These are phyloP conservation scores for Hanseniaspora valbyensis DNA, from an alignment of 805 yeast genomes.

Conservation along the genomic window DNA sequence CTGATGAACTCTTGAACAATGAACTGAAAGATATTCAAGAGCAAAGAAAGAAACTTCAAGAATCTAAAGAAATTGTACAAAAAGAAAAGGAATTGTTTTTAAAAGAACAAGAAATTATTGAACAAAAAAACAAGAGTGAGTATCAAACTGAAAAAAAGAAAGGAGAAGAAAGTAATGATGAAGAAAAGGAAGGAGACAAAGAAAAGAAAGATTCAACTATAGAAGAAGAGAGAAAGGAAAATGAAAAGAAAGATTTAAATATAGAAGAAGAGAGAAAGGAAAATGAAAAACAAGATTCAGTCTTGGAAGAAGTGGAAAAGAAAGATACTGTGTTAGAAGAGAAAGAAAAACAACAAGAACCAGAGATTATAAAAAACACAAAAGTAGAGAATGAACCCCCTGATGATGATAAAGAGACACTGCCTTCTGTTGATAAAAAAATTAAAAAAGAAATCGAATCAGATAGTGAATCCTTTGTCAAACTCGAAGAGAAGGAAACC, in stretches of 20 bases:
- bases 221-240: slow-evolving; percentile 17
- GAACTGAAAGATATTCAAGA: not conserved
- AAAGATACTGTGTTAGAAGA: too few species aligned
- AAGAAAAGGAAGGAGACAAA: not conserved
- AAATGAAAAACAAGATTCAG: not conserved
- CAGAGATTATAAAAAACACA: too few species aligned
- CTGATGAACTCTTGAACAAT: not conserved
- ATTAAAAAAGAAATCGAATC: too few species aligned
- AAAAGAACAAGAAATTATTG: slow-evolving; percentile 3
- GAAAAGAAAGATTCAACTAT: slow-evolving; percentile 13
- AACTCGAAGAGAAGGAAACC: slow-evolving; percentile 14
- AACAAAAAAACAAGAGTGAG: not conserved
- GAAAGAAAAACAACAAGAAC: too few species aligned
- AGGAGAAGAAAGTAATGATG: not conserved
- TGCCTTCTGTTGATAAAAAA: too few species aligned
- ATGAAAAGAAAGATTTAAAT: slow-evolving; percentile 18
- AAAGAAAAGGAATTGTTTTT: not conserved
- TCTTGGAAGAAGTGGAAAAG: too few species aligned
- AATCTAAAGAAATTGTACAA: not conserved
- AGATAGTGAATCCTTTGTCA: too few species aligned
- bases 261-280: slow-evolving; percentile 20
- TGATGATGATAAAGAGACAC: too few species aligned
- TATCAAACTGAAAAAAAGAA: slow-evolving; percentile 9
- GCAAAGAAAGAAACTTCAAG: slow-evolving; percentile 14
- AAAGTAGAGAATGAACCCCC: too few species aligned